Evolutionary conservation across 2,329 filamentous ascomycete genomes (phyloP), one percentile per base, ranked within the genome.

Genomic region (Ceratocystis harringtonii): DNA sequence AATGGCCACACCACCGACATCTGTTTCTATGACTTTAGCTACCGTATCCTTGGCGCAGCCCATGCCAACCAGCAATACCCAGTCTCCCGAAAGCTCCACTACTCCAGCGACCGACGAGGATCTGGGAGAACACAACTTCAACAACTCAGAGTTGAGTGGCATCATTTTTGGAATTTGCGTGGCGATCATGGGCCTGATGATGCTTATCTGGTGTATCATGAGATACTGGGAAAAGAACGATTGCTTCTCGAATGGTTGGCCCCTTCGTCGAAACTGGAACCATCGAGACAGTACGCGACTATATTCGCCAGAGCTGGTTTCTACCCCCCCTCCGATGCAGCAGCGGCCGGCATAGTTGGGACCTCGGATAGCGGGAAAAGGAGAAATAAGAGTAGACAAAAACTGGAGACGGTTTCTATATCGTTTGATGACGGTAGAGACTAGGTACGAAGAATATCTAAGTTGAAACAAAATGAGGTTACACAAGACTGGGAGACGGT

Each of bases 91-190:
- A 17, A 61, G 17, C n/a, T 15, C 63, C 6, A 5, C 55, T 15
- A 41, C 25, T 3, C 36, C 4, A 2, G 2, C 57, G 15, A 36
- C 32, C 10, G 57, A 50, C 25, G 48, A 32, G 17, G n/a, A 43
- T 10, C 45, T 45, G 3, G 28, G 48, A 5, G 58, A 62, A n/a
- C 36, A 65, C 19, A 43, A 25, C 12, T 45, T 63, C 6, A 44
- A 52, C 6, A 63, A 36, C 32, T 60, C 60, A 19, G 65, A 66
- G n/a, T 28, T 66, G 17, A 66, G 65, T 50, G 65, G 65, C 5
- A 62, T 66, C 8, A 61, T 66, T 10, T 66, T 66, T 22, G 65
- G 65, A 2, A 44, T 66, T 22, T 66, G 65, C 45, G 61, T 50
- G 19, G 65, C 60, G 10, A 32, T 66, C 17, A 19, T 63, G 50